A percentile compares a stretch with the other conserved stretches of the same genome.
phyloP scores from a whole-genome alignment of 805 yeast species.

The Wickerhamomyces bisporus region DNA sequence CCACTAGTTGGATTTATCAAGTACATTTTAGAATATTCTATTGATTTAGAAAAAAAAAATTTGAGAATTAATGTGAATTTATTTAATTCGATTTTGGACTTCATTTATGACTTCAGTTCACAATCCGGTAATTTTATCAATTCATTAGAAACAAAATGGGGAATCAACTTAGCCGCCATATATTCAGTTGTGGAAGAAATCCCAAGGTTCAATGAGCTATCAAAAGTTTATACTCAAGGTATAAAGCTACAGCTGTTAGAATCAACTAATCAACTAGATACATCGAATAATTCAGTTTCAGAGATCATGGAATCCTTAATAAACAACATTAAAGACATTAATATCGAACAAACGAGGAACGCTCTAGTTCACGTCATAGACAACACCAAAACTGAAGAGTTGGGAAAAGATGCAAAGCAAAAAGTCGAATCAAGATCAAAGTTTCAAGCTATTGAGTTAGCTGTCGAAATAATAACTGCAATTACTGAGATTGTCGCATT shows the following conservation, averaged over 20 bases:
- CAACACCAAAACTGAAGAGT: conserved; percentile 25
- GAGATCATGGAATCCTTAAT: conserved; percentile 23
- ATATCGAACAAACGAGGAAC: conserved; percentile 28
- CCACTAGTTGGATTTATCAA: conserved; percentile 23
- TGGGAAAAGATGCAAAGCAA: conserved; percentile 33
- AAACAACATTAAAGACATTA: conserved; percentile 25
- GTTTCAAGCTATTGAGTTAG: conserved; percentile 60
- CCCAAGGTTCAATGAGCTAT: conserved; percentile 25
- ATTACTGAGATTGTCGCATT: conserved; percentile 53
- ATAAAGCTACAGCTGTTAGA: conserved; percentile 33
- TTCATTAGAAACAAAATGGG: conserved; percentile 12
- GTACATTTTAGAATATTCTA: conserved; percentile 24
- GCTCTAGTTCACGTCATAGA: conserved; percentile 25
- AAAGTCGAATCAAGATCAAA: conserved; percentile 43
- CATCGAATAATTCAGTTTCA: conserved; percentile 17
- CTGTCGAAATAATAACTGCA: conserved; percentile 74
- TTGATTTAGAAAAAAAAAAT: conserved; percentile 21
- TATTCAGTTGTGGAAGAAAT: conserved; percentile 7
- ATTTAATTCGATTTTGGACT: conserved; percentile 49
- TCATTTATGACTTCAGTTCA: conserved; percentile 54
- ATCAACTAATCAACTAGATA: conserved; percentile 14
- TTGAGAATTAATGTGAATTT: conserved; percentile 36
- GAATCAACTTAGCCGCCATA: conserved; percentile 12
- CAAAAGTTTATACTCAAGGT: conserved; percentile 32
- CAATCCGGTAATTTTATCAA: conserved; percentile 51